phyloP scores from a whole-genome alignment of 169 alveolate genomes.

The Perkinsus marinus region DNA sequence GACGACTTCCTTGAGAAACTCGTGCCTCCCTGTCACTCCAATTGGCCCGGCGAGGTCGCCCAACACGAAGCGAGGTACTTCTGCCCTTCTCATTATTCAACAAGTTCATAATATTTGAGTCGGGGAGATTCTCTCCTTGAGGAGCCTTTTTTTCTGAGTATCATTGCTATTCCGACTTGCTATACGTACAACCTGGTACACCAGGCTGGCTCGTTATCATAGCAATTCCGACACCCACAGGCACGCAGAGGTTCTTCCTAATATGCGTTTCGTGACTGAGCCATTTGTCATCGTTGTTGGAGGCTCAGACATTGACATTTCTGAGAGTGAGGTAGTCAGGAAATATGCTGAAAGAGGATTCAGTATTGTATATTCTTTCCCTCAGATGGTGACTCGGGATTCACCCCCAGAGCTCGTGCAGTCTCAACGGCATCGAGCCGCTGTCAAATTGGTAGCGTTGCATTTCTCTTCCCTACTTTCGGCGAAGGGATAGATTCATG shows the following conservation, averaged over 20 bases:
- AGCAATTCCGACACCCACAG: not conserved
- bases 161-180: too few relatives aligned
- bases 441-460: not conserved
- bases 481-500: too few relatives aligned
- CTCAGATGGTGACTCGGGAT: not conserved
- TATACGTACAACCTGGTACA: too few relatives aligned
- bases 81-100: too few relatives aligned
- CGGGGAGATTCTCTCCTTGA: too few relatives aligned
- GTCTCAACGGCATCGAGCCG: not conserved
- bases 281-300: not conserved
- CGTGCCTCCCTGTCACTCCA: not conserved
- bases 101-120: too few relatives aligned
- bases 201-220: too few relatives aligned
- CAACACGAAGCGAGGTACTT: not conserved
- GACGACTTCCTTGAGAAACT: not conserved
- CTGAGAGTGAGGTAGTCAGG: not conserved
- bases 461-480: too few relatives aligned
- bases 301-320: not conserved
- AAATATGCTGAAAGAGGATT: not conserved
- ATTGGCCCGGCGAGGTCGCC: not conserved
- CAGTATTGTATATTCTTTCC: not conserved
- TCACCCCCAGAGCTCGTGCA: not conserved
- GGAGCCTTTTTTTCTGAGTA: too few relatives aligned
- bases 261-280: not conserved
- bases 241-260: not conserved